phyloP scores from a whole-genome alignment of 345 rosid species.

The Gossypioides kirkii region DNA sequence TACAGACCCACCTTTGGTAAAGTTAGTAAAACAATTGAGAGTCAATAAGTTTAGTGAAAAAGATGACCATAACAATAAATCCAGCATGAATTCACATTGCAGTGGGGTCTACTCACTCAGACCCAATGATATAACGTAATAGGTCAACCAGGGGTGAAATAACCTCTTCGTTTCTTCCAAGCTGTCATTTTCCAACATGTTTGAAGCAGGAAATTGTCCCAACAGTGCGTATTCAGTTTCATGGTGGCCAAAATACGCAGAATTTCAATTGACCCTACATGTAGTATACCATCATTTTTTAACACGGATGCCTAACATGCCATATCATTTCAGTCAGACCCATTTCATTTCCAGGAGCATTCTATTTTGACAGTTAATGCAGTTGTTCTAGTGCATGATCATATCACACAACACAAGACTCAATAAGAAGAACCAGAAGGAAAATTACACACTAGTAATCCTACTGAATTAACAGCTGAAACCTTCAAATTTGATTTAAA shows the following conservation, averaged over 20 bases:
- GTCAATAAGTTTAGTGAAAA: conserved; percentile 12
- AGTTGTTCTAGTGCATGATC: conserved; percentile 2
- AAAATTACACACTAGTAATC: not conserved
- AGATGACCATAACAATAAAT: conserved; percentile 10
- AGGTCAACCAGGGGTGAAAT: conserved; percentile 25
- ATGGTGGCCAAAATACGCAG: conserved; percentile 19
- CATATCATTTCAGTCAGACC: conserved; percentile 15
- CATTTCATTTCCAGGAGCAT: not conserved
- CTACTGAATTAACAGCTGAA: not conserved
- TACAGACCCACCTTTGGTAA: conserved; percentile 16
- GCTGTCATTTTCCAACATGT: conserved; percentile 22
- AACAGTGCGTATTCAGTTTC: conserved; percentile 21
- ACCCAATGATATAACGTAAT: conserved; percentile 18
- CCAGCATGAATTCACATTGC: conserved; percentile 12
- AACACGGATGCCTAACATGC: conserved; percentile 14
- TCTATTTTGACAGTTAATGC: conserved; percentile 2
- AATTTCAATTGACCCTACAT: conserved; percentile 23
- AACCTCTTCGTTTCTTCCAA: conserved; percentile 21
- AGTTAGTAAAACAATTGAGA: conserved; percentile 8
- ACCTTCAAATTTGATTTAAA: conserved; percentile 3
- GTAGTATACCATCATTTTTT: not conserved
- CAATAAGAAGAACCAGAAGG: not conserved
- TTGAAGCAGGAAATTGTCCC: conserved; percentile 18
- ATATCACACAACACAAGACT: not conserved
- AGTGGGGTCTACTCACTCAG: conserved; percentile 7